phyloP scores from a whole-genome alignment of 2,329 filamentous ascomycete genomes.

The Phaeosphaeria sp. region DNA sequence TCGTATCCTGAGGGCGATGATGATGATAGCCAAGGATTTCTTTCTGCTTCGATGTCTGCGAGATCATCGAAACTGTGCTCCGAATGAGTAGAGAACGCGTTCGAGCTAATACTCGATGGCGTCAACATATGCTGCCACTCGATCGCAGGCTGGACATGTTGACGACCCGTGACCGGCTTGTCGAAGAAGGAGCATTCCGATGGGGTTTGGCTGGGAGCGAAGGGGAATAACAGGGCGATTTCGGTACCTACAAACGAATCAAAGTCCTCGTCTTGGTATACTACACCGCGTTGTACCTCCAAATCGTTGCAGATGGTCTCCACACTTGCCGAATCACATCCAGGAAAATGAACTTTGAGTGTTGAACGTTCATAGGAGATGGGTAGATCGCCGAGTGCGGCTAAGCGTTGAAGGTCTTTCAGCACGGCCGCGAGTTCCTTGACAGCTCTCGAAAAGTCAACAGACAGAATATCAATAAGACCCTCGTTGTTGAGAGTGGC shows the following conservation, averaged over 20 bases:
- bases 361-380: slow-evolving; percentile 73
- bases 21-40: slow-evolving; percentile 62
- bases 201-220: slow-evolving; percentile 69
- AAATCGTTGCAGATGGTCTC: slow-evolving; percentile 86
- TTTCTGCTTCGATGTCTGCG: slow-evolving; percentile 48
- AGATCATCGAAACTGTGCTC: slow-evolving; percentile 47
- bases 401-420: slow-evolving; percentile 80
- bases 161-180: slow-evolving; percentile 47
- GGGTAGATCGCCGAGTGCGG: slow-evolving; percentile 81
- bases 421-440: slow-evolving; percentile 82
- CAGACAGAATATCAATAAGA: slow-evolving; percentile 82
- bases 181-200: slow-evolving; percentile 56
- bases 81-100: slow-evolving; percentile 49
- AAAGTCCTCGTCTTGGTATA: slow-evolving; percentile 81
- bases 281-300: slow-evolving; percentile 78
- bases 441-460: slow-evolving; percentile 85
- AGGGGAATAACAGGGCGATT: slow-evolving; percentile 84
- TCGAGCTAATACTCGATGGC: slow-evolving; percentile 42
- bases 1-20: slow-evolving; percentile 60
- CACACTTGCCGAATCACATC: slow-evolving; percentile 82
- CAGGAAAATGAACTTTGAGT: slow-evolving; percentile 85
- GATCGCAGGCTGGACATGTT: slow-evolving; percentile 50
- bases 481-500: slow-evolving; percentile 80
- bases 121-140: slow-evolving; percentile 67
- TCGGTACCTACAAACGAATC: slow-evolving; percentile 70